Percentiles rank a stretch among this genome's conserved stretches.
These are phyloP conservation scores for Chimonanthus salicifolius DNA, from an alignment of 164 flowering plant genomes.

Conservation along the genomic window DNA sequence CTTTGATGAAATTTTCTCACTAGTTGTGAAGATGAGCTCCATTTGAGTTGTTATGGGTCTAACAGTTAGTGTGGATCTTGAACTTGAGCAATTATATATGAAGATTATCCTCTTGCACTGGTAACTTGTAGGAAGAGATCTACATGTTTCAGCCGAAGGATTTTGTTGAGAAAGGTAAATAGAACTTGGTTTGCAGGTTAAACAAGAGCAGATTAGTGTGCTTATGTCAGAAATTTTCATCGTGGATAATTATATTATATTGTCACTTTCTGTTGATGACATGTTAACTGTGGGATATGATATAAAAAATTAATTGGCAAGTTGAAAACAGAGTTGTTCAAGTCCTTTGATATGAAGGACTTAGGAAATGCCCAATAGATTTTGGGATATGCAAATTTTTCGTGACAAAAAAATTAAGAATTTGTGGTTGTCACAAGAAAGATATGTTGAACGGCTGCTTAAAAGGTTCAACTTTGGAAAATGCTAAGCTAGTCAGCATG, in stretches of 20 bases:
- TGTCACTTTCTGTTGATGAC: too few relatives aligned
- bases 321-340: too few relatives aligned
- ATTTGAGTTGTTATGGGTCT: background rate
- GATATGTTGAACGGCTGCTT: too few relatives aligned
- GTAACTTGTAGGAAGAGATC: background rate
- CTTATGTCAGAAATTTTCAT: background rate
- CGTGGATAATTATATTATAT: background rate
- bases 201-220: background rate
- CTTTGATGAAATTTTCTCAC: too few relatives aligned
- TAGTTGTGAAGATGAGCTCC: background rate
- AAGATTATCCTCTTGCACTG: background rate
- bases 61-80: background rate
- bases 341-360: background rate
- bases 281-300: too few relatives aligned
- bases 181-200: background rate
- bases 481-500: too few relatives aligned
- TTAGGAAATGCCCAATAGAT: background rate
- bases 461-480: too few relatives aligned
- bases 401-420: background rate
- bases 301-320: too few relatives aligned
- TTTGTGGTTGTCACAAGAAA: too few relatives aligned
- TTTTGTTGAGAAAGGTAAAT: background rate
- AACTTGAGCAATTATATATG: too few relatives aligned
- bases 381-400: background rate
- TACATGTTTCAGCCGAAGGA: background rate